Percentiles rank a stretch among this genome's conserved stretches.
Conservation (phyloP, 2,329 filamentous ascomycete species). For the Didymella keratinophila region DNA sequence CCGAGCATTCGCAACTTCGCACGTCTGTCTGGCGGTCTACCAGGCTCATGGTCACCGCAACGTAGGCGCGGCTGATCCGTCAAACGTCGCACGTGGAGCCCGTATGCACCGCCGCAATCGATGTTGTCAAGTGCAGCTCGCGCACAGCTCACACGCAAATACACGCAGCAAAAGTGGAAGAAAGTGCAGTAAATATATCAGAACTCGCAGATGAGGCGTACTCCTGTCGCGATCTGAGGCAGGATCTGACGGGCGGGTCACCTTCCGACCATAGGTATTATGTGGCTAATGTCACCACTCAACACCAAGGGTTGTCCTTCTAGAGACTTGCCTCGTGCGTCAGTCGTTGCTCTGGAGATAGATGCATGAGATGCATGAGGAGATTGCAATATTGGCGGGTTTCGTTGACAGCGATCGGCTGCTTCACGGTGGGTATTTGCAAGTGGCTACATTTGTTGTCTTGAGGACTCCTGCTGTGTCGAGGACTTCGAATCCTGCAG, state of each 20-base stretch:
- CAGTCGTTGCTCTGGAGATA: not conserved
- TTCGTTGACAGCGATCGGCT: not conserved
- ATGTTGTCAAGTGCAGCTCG: slow-evolving; percentile 3
- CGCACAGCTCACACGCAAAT: not conserved
- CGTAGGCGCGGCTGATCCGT: slow-evolving; percentile 21
- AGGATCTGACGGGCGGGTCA: not conserved
- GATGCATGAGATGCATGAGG: not conserved
- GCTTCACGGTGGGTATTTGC: not conserved
- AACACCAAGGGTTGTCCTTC: slow-evolving; percentile 10
- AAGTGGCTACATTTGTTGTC: not conserved
- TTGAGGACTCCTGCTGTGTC: not conserved
- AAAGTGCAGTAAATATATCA: not conserved
- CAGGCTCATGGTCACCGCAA: slow-evolving; percentile 5
- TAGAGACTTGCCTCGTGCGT: not conserved
- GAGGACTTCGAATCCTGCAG: not conserved
- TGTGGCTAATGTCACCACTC: too few relatives aligned
- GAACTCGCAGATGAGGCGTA: not conserved
- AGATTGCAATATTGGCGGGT: not conserved
- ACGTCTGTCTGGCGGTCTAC: not conserved
- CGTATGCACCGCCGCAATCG: slow-evolving; percentile 12
- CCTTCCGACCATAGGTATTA: not conserved
- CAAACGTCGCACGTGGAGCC: slow-evolving; percentile 16
- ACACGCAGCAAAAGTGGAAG: too few relatives aligned
- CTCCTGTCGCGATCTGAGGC: not conserved
- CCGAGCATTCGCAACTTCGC: not conserved